Conservation (phyloP, 805 yeast genomes). For the Yarrowia alimentaria region DNA sequence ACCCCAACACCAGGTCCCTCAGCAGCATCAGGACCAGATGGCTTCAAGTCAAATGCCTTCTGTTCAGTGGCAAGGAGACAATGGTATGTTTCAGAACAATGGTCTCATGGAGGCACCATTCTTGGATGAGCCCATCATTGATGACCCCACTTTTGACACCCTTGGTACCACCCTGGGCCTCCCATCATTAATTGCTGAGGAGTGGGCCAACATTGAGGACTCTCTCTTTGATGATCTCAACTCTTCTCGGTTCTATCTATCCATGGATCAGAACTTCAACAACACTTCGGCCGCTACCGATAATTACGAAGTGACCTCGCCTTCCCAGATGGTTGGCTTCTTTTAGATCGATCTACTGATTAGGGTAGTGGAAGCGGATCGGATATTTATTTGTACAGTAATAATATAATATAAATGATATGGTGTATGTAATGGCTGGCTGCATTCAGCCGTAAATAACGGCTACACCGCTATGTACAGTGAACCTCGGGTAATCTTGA, state of each 20-base stretch:
- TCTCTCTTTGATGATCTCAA: conserved; percentile 24
- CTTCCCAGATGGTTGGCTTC: conserved; percentile 23
- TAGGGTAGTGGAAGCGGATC: too few species aligned
- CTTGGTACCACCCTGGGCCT: conserved; percentile 26
- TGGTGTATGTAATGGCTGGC: too few species aligned
- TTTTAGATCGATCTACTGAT: conserved; percentile 2
- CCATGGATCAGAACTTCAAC: conserved; percentile 23
- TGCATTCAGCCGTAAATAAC: too few species aligned
- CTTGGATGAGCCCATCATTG: conserved; percentile 16
- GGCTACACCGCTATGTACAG: too few species aligned
- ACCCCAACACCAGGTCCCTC: not conserved
- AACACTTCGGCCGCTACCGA: conserved; percentile 23
- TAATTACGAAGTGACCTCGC: conserved; percentile 17
- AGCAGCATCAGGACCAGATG: conserved; percentile 18
- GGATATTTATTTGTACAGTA: conserved; percentile 27
- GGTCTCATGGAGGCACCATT: conserved; percentile 17
- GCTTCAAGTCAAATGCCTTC: too few species aligned
- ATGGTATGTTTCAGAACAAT: conserved; percentile 14
- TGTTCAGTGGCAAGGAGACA: conserved; percentile 25
- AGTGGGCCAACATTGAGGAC: conserved; percentile 28
- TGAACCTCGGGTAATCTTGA: too few species aligned
- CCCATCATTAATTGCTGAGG: conserved; percentile 24
- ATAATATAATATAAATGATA: conserved; percentile 17
- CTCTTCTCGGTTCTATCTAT: conserved; percentile 26
- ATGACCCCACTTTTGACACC: conserved; percentile 22